Evolutionary conservation across 805 yeast species (phyloP).

Genomic region (Limtongozyma cylindracea): DNA sequence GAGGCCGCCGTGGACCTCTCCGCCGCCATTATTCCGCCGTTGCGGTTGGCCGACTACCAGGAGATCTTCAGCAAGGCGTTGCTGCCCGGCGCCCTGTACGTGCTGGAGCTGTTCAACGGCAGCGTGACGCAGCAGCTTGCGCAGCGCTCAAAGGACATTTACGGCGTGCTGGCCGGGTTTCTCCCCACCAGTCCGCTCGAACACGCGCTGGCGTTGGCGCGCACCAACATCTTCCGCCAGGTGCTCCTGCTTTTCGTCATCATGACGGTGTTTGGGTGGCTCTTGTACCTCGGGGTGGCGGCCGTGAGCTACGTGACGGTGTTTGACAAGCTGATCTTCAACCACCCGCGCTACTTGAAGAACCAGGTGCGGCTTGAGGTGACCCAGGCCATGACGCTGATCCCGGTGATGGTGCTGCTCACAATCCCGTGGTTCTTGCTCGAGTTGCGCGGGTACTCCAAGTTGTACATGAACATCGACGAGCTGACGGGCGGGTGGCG

Average conservation of each 20-base stretch:
- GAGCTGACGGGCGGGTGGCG: conserved; percentile 44
- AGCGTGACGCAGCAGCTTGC: too few species aligned
- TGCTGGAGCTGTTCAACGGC: too few species aligned
- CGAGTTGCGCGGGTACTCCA: conserved; percentile 69
- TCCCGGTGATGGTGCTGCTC: conserved; percentile 69
- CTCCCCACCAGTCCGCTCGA: conserved; percentile 31
- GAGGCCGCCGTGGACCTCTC: too few species aligned
- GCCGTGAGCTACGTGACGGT: conserved; percentile 50
- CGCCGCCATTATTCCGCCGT: too few species aligned
- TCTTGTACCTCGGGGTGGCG: conserved; percentile 57
- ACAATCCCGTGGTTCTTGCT: conserved; percentile 79
- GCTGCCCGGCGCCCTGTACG: too few species aligned
- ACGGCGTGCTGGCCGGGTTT: conserved; percentile 30
- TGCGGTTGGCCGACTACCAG: conserved; percentile 5
- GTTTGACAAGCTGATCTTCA: conserved; percentile 73
- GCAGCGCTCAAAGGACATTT: conserved; percentile 18
- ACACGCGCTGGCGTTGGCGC: conserved; percentile 38
- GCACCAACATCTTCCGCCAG: conserved; percentile 58
- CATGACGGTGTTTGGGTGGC: conserved; percentile 67
- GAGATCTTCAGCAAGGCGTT: too few species aligned
- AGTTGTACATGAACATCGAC: conserved; percentile 39
- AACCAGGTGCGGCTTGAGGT: conserved; percentile 81
- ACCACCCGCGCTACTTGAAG: conserved; percentile 88
- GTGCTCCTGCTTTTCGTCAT: conserved; percentile 34
- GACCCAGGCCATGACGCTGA: conserved; percentile 49